phyloP scores from a whole-genome alignment of 257 asterid genomes.

The Cinchona pubescens region DNA sequence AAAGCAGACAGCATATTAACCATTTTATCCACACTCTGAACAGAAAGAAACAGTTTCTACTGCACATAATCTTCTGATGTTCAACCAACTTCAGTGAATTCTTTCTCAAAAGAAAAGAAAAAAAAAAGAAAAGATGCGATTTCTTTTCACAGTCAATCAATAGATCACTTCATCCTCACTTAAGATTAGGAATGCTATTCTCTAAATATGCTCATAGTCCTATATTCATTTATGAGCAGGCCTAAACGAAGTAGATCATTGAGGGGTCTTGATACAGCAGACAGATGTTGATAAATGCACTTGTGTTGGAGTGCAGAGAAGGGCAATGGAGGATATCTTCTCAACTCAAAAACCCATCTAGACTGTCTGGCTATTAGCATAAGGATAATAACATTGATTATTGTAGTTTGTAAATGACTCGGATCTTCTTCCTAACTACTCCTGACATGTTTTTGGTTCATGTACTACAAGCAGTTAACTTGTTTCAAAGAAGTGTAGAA shows the following conservation, averaged over 20 bases:
- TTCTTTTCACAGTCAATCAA: not conserved
- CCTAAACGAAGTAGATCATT: slow-evolving; percentile 44
- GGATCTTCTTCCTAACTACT: not conserved
- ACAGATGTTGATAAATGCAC: slow-evolving; percentile 66
- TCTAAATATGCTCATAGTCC: not conserved
- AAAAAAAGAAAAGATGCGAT: not conserved
- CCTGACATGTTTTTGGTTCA: not conserved
- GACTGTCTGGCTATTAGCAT: slow-evolving; percentile 83
- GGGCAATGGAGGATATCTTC: slow-evolving; percentile 70
- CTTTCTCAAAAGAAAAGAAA: not conserved
- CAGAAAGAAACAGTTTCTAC: not conserved
- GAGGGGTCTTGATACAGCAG: slow-evolving; percentile 64
- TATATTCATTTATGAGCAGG: slow-evolving; percentile 29
- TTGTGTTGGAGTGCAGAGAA: slow-evolving; percentile 73
- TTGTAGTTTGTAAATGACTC: not conserved
- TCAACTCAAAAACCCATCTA: slow-evolving; percentile 61
- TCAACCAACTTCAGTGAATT: not conserved
- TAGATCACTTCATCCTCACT: not conserved
- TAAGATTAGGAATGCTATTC: not conserved
- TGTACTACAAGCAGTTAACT: not conserved
- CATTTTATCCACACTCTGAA: too few relatives aligned
- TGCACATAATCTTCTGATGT: not conserved
- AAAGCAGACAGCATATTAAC: too few relatives aligned
- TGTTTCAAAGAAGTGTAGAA: too few relatives aligned
- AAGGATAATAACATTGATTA: not conserved